Evolutionary conservation across 2,329 filamentous ascomycete genomes (phyloP).

Genomic region (Aotearoamyces nothofagi): DNA sequence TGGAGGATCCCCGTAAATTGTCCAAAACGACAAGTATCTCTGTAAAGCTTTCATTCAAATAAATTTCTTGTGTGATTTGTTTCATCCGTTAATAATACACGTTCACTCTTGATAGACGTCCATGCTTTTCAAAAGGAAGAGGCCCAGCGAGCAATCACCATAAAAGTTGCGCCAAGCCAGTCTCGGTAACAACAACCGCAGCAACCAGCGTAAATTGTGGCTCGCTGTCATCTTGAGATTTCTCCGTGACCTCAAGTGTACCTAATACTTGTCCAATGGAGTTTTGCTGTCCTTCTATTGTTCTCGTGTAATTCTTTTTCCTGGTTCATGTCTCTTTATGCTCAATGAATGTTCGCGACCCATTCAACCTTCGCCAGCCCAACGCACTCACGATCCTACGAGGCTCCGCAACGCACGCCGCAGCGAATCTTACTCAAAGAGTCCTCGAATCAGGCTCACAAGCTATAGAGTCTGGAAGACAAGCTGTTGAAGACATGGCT

Average conservation of each 20-base stretch:
- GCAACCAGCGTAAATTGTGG: constrained; percentile 1
- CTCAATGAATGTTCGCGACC: constrained; percentile 23
- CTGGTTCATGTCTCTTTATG: too few species aligned
- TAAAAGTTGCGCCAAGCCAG: too few species aligned
- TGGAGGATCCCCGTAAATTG: too few species aligned
- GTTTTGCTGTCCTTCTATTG: constrained; percentile 6
- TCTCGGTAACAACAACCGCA: too few species aligned
- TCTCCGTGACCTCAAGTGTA: too few species aligned
- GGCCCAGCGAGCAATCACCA: too few species aligned
- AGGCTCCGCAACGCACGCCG: constrained; percentile 29
- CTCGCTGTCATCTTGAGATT: too few species aligned
- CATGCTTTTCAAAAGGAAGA: too few species aligned
- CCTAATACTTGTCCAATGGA: constrained; percentile 3
- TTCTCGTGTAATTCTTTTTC: constrained; percentile 9
- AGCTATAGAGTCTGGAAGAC: constrained; percentile 28
- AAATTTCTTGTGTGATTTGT: too few species aligned
- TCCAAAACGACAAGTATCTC: too few species aligned
- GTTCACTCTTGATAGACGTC: background rate
- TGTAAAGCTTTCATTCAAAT: too few species aligned
- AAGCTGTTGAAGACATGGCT: constrained; percentile 34
- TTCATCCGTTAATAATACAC: background rate
- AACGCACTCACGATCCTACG: constrained; percentile 35
- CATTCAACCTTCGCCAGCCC: constrained; percentile 21
- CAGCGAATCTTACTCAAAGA: constrained; percentile 28
- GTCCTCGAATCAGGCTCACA: constrained; percentile 32